Percentiles rank a stretch among this genome's conserved stretches.
Conservation (phyloP, 2,329 filamentous ascomycete genomes). For the Claviceps digitariae region DNA sequence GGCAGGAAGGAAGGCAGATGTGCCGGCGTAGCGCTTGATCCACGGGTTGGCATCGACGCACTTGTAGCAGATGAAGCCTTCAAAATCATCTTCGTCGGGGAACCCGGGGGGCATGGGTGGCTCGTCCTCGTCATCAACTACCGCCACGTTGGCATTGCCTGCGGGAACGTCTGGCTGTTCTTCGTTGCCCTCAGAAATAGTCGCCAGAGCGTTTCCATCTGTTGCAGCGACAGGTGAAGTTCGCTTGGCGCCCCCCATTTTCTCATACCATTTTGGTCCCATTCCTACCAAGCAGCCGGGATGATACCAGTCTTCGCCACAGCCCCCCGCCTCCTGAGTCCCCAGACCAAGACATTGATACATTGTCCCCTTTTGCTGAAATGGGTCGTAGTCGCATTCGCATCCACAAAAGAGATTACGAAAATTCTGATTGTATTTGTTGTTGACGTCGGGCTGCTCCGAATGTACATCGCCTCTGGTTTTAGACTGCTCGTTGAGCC, state of each 20-base stretch:
- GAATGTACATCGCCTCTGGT: slow-evolving; percentile 64
- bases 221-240: slow-evolving; percentile 11
- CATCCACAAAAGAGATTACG: slow-evolving; percentile 87
- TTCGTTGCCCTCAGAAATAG: slow-evolving; percentile 38
- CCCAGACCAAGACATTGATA: slow-evolving; percentile 89
- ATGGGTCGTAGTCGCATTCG: slow-evolving; percentile 72
- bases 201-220: slow-evolving; percentile 21
- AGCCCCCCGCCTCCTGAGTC: slow-evolving; percentile 67
- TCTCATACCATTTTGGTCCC: slow-evolving; percentile 57
- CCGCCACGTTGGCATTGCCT: slow-evolving; percentile 14
- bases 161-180: slow-evolving; percentile 11
- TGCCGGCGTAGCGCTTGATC: slow-evolving; percentile 79
- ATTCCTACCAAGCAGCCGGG: slow-evolving; percentile 81
- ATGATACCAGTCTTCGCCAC: slow-evolving; percentile 97
- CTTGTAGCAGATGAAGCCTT: slow-evolving; percentile 85
- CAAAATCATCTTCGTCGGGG: slow-evolving; percentile 78
- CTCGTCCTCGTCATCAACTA: slow-evolving; percentile 40
- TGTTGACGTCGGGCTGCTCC: slow-evolving; percentile 56
- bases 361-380: slow-evolving; percentile 91
- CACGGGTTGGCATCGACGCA: slow-evolving; percentile 79
- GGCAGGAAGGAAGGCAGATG: slow-evolving; percentile 63
- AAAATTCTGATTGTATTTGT: slow-evolving; percentile 95
- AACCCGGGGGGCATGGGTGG: slow-evolving; percentile 71
- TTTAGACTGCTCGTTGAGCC: slow-evolving; percentile 58
- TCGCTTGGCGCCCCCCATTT: slow-evolving; percentile 24